Conservation (phyloP, 2,329 filamentous ascomycete species). For the Apiospora pterosperma region DNA sequence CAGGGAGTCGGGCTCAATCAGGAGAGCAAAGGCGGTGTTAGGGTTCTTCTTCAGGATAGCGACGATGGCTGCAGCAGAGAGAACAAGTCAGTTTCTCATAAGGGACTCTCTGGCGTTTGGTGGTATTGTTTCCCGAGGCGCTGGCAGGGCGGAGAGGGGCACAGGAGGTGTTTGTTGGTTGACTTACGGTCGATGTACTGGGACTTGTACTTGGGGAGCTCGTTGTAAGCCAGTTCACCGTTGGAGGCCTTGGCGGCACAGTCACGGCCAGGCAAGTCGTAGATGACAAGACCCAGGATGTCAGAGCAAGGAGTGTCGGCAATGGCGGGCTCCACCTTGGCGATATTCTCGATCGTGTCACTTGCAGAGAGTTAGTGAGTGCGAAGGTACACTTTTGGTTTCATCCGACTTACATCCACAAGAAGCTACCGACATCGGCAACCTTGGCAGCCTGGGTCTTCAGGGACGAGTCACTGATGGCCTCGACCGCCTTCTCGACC, state of each 20-base stretch:
- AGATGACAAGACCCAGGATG: slow-evolving; percentile 48
- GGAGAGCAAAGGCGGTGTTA: slow-evolving; percentile 42
- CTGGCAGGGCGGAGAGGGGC: background rate
- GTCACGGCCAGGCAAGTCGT: slow-evolving; percentile 58
- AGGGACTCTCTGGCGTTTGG: background rate
- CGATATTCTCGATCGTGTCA: slow-evolving; percentile 49
- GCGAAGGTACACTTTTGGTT: background rate
- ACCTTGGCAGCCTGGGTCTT: slow-evolving; percentile 50
- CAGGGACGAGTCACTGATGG: slow-evolving; percentile 42
- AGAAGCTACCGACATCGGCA: slow-evolving; percentile 51
- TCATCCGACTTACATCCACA: slow-evolving; percentile 45
- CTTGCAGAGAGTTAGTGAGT: background rate
- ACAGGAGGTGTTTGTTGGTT: background rate
- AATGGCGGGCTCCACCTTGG: slow-evolving; percentile 46
- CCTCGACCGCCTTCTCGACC: slow-evolving; percentile 23
- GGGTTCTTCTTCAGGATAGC: slow-evolving; percentile 40
- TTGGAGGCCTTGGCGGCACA: slow-evolving; percentile 59
- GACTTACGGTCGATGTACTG: slow-evolving; percentile 46
- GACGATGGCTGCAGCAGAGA: slow-evolving; percentile 32
- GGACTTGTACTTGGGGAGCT: slow-evolving; percentile 49
- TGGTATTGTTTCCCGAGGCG: no score
- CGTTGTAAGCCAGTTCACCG: slow-evolving; percentile 51
- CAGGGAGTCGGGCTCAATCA: slow-evolving; percentile 55
- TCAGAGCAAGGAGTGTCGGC: slow-evolving; percentile 39
- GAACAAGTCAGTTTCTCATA: background rate